These are phyloP conservation scores for Diplodia sapinea DNA, from an alignment of 2,329 filamentous ascomycete genomes.

Conservation along the genomic window DNA sequence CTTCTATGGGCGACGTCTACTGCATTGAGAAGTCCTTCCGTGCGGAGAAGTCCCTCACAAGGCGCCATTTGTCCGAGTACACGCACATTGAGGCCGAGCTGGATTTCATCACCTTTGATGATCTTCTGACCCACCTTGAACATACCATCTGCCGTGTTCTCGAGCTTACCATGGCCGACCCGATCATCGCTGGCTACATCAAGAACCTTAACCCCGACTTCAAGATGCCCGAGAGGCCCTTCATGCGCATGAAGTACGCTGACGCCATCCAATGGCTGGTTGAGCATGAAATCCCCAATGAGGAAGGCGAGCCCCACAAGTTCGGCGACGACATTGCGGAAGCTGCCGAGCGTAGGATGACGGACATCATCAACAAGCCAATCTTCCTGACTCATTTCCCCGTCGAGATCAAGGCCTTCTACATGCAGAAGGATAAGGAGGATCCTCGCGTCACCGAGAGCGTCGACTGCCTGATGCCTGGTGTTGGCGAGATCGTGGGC, in stretches of 20 bases:
- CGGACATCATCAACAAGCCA: constrained; percentile 91
- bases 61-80: constrained; percentile 94
- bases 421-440: constrained; percentile 88
- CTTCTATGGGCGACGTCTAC: constrained; percentile 91
- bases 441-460: constrained; percentile 89
- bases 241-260: constrained; percentile 91
- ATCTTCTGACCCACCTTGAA: constrained; percentile 87
- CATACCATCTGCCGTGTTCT: constrained; percentile 86
- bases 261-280: constrained; percentile 95
- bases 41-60: constrained; percentile 92
- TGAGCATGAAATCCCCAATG: constrained; percentile 89
- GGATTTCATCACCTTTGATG: constrained; percentile 92
- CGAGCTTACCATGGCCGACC: constrained; percentile 75
- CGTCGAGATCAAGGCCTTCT: constrained; percentile 96
- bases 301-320: constrained; percentile 84
- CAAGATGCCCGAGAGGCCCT: constrained; percentile 78
- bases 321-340: constrained; percentile 99
- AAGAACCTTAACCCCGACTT: constrained; percentile 92
- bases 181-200: constrained; percentile 73
- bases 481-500: constrained; percentile 95
- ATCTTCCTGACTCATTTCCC: constrained; percentile 99
- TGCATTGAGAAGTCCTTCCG: constrained; percentile 99
- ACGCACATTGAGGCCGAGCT: constrained; percentile 96
- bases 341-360: constrained; percentile 95
- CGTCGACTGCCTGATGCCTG: constrained; percentile 87